Conservation (phyloP, 768 basidiomycete genomes). For the Phylloporus sp. region DNA sequence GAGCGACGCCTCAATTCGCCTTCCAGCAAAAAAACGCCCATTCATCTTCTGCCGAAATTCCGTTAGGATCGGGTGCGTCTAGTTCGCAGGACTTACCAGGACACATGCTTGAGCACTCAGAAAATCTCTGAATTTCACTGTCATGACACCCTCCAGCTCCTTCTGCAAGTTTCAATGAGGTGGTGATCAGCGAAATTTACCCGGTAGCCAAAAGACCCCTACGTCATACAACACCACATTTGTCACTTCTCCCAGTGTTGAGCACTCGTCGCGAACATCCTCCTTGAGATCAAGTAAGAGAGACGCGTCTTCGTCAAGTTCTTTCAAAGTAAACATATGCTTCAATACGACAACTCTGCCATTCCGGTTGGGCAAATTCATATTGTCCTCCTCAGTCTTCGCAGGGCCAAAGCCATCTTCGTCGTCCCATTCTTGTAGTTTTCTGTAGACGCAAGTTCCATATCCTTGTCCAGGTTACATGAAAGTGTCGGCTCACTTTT, state of each 20-base stretch:
- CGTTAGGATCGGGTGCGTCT: not conserved
- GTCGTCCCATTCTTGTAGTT: slow-evolving; percentile 90
- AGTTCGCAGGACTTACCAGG: slow-evolving; percentile 46
- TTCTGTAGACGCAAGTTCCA: slow-evolving; percentile 48
- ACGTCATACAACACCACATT: slow-evolving; percentile 95
- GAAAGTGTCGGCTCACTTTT: slow-evolving; percentile 49
- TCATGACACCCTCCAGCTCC: slow-evolving; percentile 92
- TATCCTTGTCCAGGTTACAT: not conserved
- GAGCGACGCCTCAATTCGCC: slow-evolving; percentile 74
- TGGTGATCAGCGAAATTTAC: slow-evolving; percentile 1
- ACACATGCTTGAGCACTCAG: slow-evolving; percentile 93
- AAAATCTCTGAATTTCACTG: slow-evolving; percentile 90
- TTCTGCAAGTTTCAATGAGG: slow-evolving; percentile 48
- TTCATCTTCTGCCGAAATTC: slow-evolving; percentile 77
- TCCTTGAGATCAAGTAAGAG: slow-evolving; percentile 91
- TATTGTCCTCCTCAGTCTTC: slow-evolving; percentile 50
- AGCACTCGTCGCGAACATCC: slow-evolving; percentile 92
- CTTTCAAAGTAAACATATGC: slow-evolving; percentile 88
- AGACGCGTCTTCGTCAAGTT: slow-evolving; percentile 80
- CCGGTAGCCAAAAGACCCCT: slow-evolving; percentile 30
- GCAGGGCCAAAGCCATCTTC: slow-evolving; percentile 87
- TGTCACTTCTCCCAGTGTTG: slow-evolving; percentile 87
- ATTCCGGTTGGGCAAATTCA: slow-evolving; percentile 44
- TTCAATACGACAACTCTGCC: slow-evolving; percentile 87
- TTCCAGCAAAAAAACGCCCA: slow-evolving; percentile 84